Evolutionary conservation across 768 basidiomycete genomes (phyloP).

Genomic region (Phlegmacium glaucopus): DNA sequence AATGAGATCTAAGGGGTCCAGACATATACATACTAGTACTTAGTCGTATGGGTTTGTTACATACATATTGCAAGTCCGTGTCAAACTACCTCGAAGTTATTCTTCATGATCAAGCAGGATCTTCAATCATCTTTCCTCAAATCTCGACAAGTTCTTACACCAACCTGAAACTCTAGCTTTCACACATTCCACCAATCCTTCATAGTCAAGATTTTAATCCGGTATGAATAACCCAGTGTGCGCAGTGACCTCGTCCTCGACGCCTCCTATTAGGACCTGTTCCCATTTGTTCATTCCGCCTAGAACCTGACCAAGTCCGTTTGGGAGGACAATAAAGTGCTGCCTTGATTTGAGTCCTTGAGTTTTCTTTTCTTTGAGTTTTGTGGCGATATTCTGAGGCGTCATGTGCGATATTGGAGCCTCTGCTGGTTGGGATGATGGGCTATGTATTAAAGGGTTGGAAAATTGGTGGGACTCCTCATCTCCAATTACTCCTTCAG

Average conservation of each 20-base stretch:
- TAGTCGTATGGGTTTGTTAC: too few species aligned
- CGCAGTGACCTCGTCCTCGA: conserved; percentile 52
- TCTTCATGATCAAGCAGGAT: too few species aligned
- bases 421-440: neutral
- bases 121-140: too few species aligned
- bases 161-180: conserved; percentile 38
- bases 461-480: neutral
- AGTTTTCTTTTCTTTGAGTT: conserved; percentile 11
- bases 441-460: too few species aligned
- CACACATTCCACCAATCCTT: conserved; percentile 43
- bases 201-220: conserved; percentile 47
- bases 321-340: conserved; percentile 54
- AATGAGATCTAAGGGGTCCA: too few species aligned
- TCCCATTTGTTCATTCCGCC: conserved; percentile 50
- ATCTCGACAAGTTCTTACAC: conserved; percentile 28
- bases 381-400: conserved; percentile 2
- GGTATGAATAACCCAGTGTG: conserved; percentile 55
- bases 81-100: too few species aligned
- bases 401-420: conserved; percentile 2
- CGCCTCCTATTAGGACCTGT: conserved; percentile 45
- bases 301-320: conserved; percentile 35
- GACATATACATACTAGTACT: too few species aligned
- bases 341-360: conserved; percentile 22
- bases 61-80: too few species aligned
- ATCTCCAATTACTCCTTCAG: too few species aligned